Evolutionary conservation across 768 basidiomycete species (phyloP).

Genomic region (Rhodotorula diobovata): DNA sequence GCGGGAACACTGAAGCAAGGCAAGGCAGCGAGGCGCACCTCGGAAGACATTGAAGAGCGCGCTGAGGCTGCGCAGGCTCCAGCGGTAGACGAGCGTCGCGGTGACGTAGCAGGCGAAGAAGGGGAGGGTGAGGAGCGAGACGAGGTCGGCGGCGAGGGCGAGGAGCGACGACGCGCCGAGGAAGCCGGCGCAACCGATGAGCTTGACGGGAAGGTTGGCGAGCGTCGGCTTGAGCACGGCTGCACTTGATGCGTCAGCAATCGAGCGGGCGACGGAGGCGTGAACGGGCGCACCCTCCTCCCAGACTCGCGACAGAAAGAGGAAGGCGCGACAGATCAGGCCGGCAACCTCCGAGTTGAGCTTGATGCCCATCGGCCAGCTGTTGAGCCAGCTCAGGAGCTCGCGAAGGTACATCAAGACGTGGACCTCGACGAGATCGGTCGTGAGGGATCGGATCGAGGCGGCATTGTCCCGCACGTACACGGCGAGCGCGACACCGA

Average conservation of each 20-base stretch:
- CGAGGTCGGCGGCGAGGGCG: constrained; percentile 62
- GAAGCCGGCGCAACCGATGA: constrained; percentile 44
- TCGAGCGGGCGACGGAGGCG: neutral
- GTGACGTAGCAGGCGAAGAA: constrained; percentile 65
- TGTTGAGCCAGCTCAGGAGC: constrained; percentile 74
- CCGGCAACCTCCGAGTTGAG: constrained; percentile 89
- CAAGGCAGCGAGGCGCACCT: constrained; percentile 53
- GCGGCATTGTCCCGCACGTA: constrained; percentile 66
- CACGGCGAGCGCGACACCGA: constrained; percentile 68
- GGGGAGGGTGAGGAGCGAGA: constrained; percentile 66
- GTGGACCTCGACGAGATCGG: constrained; percentile 50
- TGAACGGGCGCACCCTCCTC: constrained; percentile 56
- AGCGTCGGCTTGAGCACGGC: constrained; percentile 42
- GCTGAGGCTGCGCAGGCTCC: constrained; percentile 57
- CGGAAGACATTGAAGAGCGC: constrained; percentile 86
- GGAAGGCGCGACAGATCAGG: constrained; percentile 71
- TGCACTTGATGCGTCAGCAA: constrained; percentile 21
- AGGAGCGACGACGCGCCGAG: constrained; percentile 60
- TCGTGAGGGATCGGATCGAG: constrained; percentile 51
- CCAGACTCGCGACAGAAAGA: constrained; percentile 65
- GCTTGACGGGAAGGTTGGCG: constrained; percentile 47
- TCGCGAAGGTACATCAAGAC: constrained; percentile 55
- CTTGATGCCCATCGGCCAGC: constrained; percentile 94
- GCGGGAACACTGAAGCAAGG: neutral
- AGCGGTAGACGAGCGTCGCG: constrained; percentile 60